A percentile compares a stretch with the other conserved stretches of the same genome.
These are phyloP conservation scores for Leccinum insolens DNA, from an alignment of 1,284 basidiomycete species.

Conservation along the genomic window DNA sequence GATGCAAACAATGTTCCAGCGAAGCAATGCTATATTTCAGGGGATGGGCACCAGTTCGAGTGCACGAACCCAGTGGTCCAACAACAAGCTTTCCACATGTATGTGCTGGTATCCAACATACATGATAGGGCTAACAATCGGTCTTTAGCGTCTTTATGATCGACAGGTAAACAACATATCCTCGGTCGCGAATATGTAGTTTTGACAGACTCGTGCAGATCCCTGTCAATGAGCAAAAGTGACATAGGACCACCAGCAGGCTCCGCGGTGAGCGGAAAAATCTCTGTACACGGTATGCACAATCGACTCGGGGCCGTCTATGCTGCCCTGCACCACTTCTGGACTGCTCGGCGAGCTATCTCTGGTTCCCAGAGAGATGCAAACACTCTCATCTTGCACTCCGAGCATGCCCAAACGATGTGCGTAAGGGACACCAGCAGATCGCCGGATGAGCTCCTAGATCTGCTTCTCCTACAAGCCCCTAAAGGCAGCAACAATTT, in stretches of 20 bases:
- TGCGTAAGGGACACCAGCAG: slow-evolving; percentile 49
- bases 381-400: slow-evolving; percentile 58
- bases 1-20: slow-evolving; percentile 24
- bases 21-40: slow-evolving; percentile 52
- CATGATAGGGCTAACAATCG: neutral
- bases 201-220: slow-evolving; percentile 35
- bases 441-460: slow-evolving; percentile 48
- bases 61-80: slow-evolving; percentile 55
- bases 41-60: slow-evolving; percentile 47
- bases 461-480: slow-evolving; percentile 38
- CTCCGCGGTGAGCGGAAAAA: slow-evolving; percentile 39
- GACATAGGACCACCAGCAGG: slow-evolving; percentile 46
- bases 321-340: slow-evolving; percentile 53
- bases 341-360: slow-evolving; percentile 48
- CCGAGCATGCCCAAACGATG: slow-evolving; percentile 31
- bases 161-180: slow-evolving; percentile 40
- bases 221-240: slow-evolving; percentile 47
- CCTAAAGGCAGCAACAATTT: slow-evolving; percentile 50
- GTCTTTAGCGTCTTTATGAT: slow-evolving; percentile 53
- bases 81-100: slow-evolving; percentile 64
- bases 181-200: neutral
- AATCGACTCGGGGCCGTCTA: slow-evolving; percentile 61
- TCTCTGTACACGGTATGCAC: slow-evolving; percentile 23
- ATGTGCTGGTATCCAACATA: slow-evolving; percentile 24
- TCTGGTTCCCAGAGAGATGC: slow-evolving; percentile 46